Evolutionary conservation across 2,329 filamentous ascomycete genomes (phyloP), one percentile per base, ranked within the genome.

Genomic region (Botrytis aclada): DNA sequence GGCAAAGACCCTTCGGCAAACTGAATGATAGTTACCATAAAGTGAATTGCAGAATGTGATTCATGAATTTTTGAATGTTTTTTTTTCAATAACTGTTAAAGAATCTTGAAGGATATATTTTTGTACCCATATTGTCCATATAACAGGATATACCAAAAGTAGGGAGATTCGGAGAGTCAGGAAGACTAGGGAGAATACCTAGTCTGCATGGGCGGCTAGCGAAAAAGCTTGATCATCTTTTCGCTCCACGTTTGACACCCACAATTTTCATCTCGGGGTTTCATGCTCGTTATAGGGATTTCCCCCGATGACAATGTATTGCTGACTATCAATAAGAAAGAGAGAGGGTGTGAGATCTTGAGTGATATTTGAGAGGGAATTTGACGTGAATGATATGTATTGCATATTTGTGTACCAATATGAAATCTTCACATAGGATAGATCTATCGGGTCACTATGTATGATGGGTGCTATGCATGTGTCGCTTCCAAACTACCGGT

Each of bases 181-280:
- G 37, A n/a, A 63, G 25, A 41, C 41, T n/a, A 51, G 45, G 41
- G 37, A 29, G 37, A 34, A 29, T 8, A 14, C 22, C 43, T 51
- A n/a, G 47, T 51, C 22, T 34, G 47, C 29, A 60, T 32, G 18
- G 9, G 51, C 45, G 66, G 47, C 37, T 69, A 56, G 34, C 25
- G 47, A 47, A 56, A 56, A 69, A 67, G 65, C 65, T 66, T 66
- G 63, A 47, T 47, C 63, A 66, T n/a, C 25, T 66, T 20, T 47
- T 20, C 20, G 63, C 63, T 62, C 60, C 60, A 62, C 60, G 56
- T 34, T 37, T 37, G 58, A n/a, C 25, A 61, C 25, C 58, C 58
- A 61, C 58, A 39, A n/a, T 61, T 39, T 61, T 18, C n/a, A 18
- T 18, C 6, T 32, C n/a, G n/a, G 6, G 51, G n/a, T 29, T 32